These are phyloP conservation scores for Trypanosoma theileri DNA, from an alignment of 208 protist genomes.

Conservation along the genomic window DNA sequence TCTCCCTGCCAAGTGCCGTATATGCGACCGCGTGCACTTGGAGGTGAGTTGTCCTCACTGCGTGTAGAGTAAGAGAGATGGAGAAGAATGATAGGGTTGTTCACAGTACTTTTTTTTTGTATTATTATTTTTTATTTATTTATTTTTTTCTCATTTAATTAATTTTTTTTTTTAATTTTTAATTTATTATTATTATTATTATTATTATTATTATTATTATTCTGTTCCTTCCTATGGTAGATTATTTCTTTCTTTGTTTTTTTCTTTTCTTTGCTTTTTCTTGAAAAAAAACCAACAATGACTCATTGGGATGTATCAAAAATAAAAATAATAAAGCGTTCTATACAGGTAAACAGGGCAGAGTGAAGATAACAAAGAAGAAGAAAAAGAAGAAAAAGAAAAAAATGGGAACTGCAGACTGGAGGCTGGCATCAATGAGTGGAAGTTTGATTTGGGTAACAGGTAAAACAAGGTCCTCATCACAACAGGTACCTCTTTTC, in stretches of 20 bases:
- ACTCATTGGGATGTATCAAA: background rate
- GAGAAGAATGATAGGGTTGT: slow-evolving; percentile 53
- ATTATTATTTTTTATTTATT: slow-evolving; percentile 9
- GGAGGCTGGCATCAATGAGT: slow-evolving; percentile 30
- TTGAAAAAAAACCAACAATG: slow-evolving; percentile 1
- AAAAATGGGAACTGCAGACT: slow-evolving; percentile 12
- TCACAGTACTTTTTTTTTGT: background rate
- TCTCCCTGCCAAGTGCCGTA: slow-evolving; percentile 60
- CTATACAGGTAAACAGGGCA: background rate
- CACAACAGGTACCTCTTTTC: slow-evolving; percentile 15
- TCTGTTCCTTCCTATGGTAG: background rate
- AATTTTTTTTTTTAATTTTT: background rate
- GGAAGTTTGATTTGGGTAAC: slow-evolving; percentile 33
- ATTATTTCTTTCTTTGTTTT: background rate
- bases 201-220: background rate
- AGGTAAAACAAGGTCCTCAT: background rate
- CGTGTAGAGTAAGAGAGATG: background rate
- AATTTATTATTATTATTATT: slow-evolving; percentile 4
- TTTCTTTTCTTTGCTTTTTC: slow-evolving; percentile 11
- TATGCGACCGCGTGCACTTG: slow-evolving; percentile 66
- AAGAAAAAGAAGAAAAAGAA: slow-evolving; percentile 4
- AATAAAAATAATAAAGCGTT: background rate
- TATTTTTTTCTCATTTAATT: background rate
- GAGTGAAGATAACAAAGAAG: background rate
- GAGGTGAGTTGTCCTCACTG: slow-evolving; percentile 76